These are phyloP conservation scores for Lignosus rhinocerotis DNA, from an alignment of 1,284 basidiomycete genomes.

Conservation along the genomic window DNA sequence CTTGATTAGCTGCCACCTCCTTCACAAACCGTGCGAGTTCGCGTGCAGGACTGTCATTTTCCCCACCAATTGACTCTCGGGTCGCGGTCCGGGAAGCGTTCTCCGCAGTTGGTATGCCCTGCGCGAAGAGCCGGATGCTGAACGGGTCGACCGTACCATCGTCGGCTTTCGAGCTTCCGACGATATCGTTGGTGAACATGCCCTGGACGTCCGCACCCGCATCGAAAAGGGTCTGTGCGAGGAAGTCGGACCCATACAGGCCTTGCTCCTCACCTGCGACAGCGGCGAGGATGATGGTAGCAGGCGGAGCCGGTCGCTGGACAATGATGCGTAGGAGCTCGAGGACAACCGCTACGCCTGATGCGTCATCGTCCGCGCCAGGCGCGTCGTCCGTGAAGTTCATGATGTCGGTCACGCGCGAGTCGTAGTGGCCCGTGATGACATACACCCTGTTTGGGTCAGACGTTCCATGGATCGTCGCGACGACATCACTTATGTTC, in stretches of 20 bases:
- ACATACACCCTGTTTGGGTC: conserved; percentile 54
- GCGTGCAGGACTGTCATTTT: conserved; percentile 53
- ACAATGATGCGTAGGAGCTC: conserved; percentile 52
- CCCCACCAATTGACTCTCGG: conserved; percentile 45
- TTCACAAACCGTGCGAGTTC: conserved; percentile 51
- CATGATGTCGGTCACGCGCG: conserved; percentile 41
- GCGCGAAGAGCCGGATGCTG: conserved; percentile 50
- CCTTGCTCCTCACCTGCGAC: conserved; percentile 58
- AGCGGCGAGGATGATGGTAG: conserved; percentile 54
- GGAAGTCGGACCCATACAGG: conserved; percentile 46
- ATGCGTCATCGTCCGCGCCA: conserved; percentile 50
- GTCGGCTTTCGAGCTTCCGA: conserved; percentile 50
- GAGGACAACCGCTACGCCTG: conserved; percentile 54
- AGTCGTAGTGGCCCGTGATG: conserved; percentile 56
- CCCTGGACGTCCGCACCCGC: conserved; percentile 51
- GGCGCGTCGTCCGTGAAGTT: conserved; percentile 49
- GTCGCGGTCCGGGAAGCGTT: conserved; percentile 35
- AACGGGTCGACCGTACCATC: conserved; percentile 45
- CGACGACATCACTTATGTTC: conserved; percentile 51
- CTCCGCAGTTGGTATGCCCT: conserved; percentile 48
- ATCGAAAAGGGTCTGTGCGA: conserved; percentile 43
- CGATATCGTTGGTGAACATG: conserved; percentile 55
- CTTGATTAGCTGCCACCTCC: conserved; percentile 47
- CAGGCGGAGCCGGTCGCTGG: conserved; percentile 39
- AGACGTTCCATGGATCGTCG: conserved; percentile 47